A percentile compares a stretch with the other conserved stretches of the same genome.
Evolutionary conservation across 441 rosid species (phyloP).

Genomic region (Syzygium syzygioides): DNA sequence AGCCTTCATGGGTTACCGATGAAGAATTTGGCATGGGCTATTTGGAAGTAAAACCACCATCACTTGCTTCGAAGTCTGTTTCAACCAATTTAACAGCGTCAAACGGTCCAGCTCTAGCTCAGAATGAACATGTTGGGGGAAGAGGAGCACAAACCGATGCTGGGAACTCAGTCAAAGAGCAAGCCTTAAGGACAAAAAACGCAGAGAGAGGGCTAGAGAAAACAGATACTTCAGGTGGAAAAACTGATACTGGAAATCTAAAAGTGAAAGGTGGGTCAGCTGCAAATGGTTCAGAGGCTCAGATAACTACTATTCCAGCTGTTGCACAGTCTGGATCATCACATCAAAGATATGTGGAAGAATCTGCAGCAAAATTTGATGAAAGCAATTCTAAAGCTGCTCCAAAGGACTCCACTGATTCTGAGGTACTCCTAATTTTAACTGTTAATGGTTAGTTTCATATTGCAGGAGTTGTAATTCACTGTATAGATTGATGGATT

Average conservation of each 20-base stretch:
- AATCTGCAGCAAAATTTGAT: slow-evolving; percentile 37
- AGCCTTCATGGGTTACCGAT: slow-evolving; percentile 98
- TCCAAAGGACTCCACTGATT: slow-evolving; percentile 46
- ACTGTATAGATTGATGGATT: not conserved
- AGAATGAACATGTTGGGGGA: slow-evolving; percentile 51
- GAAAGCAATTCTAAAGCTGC: slow-evolving; percentile 44
- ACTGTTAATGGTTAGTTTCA: not conserved
- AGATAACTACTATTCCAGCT: slow-evolving; percentile 25
- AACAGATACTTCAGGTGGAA: slow-evolving; percentile 41
- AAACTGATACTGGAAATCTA: slow-evolving; percentile 58
- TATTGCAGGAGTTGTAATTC: not conserved
- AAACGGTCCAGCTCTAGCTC: slow-evolving; percentile 49
- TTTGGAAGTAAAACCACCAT: slow-evolving; percentile 79
- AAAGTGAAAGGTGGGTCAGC: slow-evolving; percentile 56
- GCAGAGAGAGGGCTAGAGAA: slow-evolving; percentile 70
- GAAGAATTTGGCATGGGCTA: slow-evolving; percentile 99
- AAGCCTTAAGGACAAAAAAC: slow-evolving; percentile 48
- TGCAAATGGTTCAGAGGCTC: slow-evolving; percentile 51
- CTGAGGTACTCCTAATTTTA: slow-evolving; percentile 53
- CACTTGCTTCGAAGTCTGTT: slow-evolving; percentile 49
- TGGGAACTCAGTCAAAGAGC: slow-evolving; percentile 59
- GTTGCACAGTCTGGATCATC: slow-evolving; percentile 34
- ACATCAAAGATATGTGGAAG: slow-evolving; percentile 59
- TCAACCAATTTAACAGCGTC: slow-evolving; percentile 37
- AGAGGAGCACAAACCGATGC: slow-evolving; percentile 50